Percentiles rank a stretch among this genome's conserved stretches.
Evolutionary conservation across 2,329 filamentous ascomycete genomes (phyloP).

Genomic region (Boeremia exigua): DNA sequence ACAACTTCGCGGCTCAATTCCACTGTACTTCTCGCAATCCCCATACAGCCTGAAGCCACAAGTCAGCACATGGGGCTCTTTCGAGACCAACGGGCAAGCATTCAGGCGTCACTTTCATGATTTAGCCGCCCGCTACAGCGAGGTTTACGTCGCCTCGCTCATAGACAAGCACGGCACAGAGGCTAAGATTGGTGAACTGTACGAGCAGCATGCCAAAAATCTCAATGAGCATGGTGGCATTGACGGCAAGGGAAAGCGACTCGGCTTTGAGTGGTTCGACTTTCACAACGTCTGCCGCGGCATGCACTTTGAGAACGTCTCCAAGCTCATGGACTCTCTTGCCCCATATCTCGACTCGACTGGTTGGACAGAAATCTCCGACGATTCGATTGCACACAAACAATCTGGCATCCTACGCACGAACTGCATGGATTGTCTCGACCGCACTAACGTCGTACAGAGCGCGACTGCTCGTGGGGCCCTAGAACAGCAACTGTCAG

Average conservation of each 20-base stretch:
- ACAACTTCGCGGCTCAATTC: conserved; percentile 89
- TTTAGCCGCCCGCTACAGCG: conserved; percentile 73
- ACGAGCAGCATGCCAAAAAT: conserved; percentile 69
- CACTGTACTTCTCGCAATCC: conserved; percentile 92
- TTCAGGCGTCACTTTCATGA: conserved; percentile 80
- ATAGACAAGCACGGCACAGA: conserved; percentile 90
- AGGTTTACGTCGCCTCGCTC: conserved; percentile 79
- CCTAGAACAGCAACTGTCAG: conserved; percentile 78
- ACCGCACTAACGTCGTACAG: conserved; percentile 94
- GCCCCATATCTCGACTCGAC: conserved; percentile 70
- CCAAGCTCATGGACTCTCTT: conserved; percentile 74
- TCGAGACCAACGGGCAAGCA: conserved; percentile 77
- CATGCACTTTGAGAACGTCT: conserved; percentile 98
- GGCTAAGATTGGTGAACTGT: conserved; percentile 77
- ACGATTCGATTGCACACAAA: conserved; percentile 49
- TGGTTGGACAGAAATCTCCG: conserved; percentile 70
- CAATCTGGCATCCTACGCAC: conserved; percentile 86
- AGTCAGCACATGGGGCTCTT: conserved; percentile 80
- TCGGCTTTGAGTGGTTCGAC: conserved; percentile 94
- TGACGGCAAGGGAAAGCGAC: conserved; percentile 54
- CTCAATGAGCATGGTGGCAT: conserved; percentile 67
- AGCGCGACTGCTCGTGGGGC: conserved; percentile 86
- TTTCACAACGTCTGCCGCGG: conserved; percentile 92
- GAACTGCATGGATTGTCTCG: conserved; percentile 98
- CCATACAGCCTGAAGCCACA: conserved; percentile 92